These are phyloP conservation scores for Salix viminalis DNA, from an alignment of 345 rosid genomes.

Conservation along the genomic window DNA sequence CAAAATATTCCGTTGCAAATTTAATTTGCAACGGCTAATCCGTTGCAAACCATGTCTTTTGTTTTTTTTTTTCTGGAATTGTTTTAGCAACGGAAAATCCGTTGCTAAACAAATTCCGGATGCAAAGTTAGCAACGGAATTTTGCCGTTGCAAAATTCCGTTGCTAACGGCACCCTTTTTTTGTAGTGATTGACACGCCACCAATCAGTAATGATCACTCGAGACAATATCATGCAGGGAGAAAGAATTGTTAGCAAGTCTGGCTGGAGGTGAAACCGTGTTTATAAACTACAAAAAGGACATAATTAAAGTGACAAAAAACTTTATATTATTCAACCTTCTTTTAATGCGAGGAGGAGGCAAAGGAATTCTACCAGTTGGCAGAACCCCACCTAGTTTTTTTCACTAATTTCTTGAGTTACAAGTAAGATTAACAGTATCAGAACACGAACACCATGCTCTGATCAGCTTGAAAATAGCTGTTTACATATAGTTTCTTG, in stretches of 20 bases:
- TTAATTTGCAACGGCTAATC: too few relatives aligned
- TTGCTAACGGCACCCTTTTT: too few relatives aligned
- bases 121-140: too few relatives aligned
- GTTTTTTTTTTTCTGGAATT: too few relatives aligned
- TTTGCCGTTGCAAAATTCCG: too few relatives aligned
- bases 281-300: background rate
- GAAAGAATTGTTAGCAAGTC: background rate
- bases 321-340: background rate
- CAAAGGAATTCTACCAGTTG: conserved; percentile 24
- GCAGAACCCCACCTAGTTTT: conserved; percentile 12
- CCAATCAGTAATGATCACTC: background rate
- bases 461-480: background rate
- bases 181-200: background rate
- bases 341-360: conserved; percentile 1
- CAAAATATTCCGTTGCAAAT: too few relatives aligned
- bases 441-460: conserved; percentile 14
- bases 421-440: conserved; percentile 14
- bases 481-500: background rate
- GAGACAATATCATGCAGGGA: background rate
- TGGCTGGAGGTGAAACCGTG: background rate
- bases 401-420: conserved; percentile 25
- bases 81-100: too few relatives aligned
- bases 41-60: too few relatives aligned
- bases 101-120: too few relatives aligned
- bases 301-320: background rate